A percentile compares a stretch with the other conserved stretches of the same genome.
These are phyloP conservation scores for Phaeophleospora eucalypticola DNA, from an alignment of 2,329 filamentous ascomycete genomes.

Conservation along the genomic window DNA sequence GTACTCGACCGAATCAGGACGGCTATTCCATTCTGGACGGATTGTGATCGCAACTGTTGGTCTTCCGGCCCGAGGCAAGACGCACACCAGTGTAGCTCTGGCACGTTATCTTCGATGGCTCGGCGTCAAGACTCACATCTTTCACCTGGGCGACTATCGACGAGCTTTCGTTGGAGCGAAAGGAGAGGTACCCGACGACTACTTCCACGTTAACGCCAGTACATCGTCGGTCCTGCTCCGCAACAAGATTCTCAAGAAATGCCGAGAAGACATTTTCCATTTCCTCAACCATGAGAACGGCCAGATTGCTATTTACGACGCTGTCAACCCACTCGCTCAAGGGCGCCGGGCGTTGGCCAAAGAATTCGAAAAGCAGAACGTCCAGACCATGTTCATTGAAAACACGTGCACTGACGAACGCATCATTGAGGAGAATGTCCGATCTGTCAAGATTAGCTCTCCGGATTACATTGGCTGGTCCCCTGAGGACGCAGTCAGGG, in stretches of 20 bases:
- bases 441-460: constrained; percentile 95
- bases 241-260: constrained; percentile 97
- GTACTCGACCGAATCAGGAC: constrained; percentile 96
- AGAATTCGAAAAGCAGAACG: constrained; percentile 96
- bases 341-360: constrained; percentile 82
- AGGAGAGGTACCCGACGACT: constrained; percentile 86
- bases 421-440: constrained; percentile 93
- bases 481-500: constrained; percentile 82
- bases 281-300: constrained; percentile 97
- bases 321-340: constrained; percentile 84
- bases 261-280: constrained; percentile 91
- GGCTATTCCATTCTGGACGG: constrained; percentile 92
- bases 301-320: constrained; percentile 97
- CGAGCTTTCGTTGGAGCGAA: constrained; percentile 82
- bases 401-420: constrained; percentile 89
- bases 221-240: constrained; percentile 87
- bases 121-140: constrained; percentile 95
- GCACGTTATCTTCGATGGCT: constrained; percentile 95
- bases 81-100: constrained; percentile 94
- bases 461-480: constrained; percentile 95
- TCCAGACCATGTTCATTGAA: constrained; percentile 94
- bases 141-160: constrained; percentile 94
- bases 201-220: constrained; percentile 94
- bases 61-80: constrained; percentile 91
- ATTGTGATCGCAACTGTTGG: constrained; percentile 98